phyloP scores from a whole-genome alignment of 495 filamentous ascomycete species.

The Podospora pseudocomata region DNA sequence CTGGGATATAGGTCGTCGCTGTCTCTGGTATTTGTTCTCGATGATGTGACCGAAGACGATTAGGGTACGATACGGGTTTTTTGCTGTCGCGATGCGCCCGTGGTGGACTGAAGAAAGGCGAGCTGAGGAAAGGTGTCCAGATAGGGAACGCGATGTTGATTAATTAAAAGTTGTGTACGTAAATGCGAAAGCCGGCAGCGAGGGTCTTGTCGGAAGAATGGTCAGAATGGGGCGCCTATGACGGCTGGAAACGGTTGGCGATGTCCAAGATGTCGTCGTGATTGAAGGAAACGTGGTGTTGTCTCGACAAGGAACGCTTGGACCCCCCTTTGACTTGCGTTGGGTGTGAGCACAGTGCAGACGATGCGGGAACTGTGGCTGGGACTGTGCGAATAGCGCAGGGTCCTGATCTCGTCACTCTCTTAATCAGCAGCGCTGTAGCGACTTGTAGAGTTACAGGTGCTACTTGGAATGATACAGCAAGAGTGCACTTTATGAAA shows the following conservation, averaged over 20 bases:
- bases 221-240: background rate
- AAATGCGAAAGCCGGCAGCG: background rate
- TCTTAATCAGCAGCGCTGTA: background rate
- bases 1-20: background rate
- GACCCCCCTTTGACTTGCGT: background rate
- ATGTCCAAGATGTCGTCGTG: constrained; percentile 1
- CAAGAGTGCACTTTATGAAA: too few relatives aligned
- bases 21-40: background rate
- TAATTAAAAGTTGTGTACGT: background rate
- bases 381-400: constrained; percentile 2
- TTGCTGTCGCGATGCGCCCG: background rate
- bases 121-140: background rate
- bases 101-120: background rate
- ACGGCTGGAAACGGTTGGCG: background rate
- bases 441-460: background rate
- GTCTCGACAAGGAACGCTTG: constrained; percentile 18
- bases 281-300: constrained; percentile 17
- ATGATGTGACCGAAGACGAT: background rate
- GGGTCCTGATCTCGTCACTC: background rate
- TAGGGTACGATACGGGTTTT: background rate
- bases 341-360: background rate
- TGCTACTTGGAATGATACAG: background rate
- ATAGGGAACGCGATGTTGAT: constrained; percentile 3
- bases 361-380: constrained; percentile 10
- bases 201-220: background rate